A percentile compares a stretch with the other conserved stretches of the same genome.
These are phyloP conservation scores for Monosporozyma aerobia DNA, from an alignment of 805 yeast species.

Conservation along the genomic window DNA sequence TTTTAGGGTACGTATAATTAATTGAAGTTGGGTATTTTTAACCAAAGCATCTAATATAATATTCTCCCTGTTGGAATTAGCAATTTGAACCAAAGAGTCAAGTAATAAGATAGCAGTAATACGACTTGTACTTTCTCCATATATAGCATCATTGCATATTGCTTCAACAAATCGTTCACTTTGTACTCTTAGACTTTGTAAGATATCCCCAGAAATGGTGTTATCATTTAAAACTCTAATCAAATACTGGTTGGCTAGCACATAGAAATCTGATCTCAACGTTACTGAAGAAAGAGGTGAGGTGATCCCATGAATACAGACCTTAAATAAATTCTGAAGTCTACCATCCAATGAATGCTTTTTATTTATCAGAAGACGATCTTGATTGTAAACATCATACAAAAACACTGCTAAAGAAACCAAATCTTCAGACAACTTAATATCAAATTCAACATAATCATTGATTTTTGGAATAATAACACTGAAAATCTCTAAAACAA, in stretches of 20 bases:
- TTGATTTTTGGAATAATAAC: slow-evolving; percentile 65
- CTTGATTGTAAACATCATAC: slow-evolving; percentile 52
- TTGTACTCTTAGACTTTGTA: slow-evolving; percentile 45
- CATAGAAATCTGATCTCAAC: slow-evolving; percentile 72
- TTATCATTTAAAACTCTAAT: slow-evolving; percentile 38
- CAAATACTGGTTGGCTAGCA: slow-evolving; percentile 58
- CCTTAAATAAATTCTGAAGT: slow-evolving; percentile 58
- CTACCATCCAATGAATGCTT: slow-evolving; percentile 41
- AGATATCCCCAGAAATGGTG: slow-evolving; percentile 37
- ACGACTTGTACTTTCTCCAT: slow-evolving; percentile 69
- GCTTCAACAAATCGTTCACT: slow-evolving; percentile 56
- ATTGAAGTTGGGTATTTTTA: slow-evolving; percentile 53
- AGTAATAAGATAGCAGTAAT: slow-evolving; percentile 68
- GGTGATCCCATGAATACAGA: slow-evolving; percentile 64
- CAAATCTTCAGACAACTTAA: slow-evolving; percentile 62
- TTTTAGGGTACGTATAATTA: slow-evolving; percentile 58
- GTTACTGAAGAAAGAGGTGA: slow-evolving; percentile 58
- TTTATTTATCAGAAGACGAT: slow-evolving; percentile 27
- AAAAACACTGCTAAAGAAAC: slow-evolving; percentile 67
- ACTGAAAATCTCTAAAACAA: slow-evolving; percentile 71
- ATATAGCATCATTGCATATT: slow-evolving; percentile 68
- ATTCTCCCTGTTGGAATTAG: slow-evolving; percentile 41
- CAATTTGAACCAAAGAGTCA: slow-evolving; percentile 53
- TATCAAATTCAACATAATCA: slow-evolving; percentile 60
- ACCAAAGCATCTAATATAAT: slow-evolving; percentile 53